Base-by-base conservation (phyloP, 495 filamentous ascomycete genomes). In the Lindgomyces ingoldianus region DNA sequence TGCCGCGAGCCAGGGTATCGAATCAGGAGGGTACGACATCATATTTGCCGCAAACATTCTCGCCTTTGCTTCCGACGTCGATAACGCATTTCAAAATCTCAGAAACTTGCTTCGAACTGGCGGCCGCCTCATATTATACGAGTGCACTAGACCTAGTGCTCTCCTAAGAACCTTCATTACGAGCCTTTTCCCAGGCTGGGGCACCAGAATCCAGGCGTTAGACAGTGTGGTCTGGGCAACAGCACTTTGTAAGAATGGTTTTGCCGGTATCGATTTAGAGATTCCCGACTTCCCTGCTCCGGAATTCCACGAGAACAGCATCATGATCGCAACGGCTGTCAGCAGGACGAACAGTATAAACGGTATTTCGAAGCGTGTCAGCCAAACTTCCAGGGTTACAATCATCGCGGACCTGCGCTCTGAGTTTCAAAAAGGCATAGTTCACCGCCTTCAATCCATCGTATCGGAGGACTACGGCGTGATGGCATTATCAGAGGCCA, bases 11-110 rank as follows among this genome's bases (percentile, higher is more conserved):
- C 69, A 71, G 52, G 69, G 65, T 4, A 65, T 69, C 41, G 26
- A 64, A 25, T 1, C 18, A 4, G 45, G 39, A 10, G 21, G n/a
- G 10, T 71, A 62, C 41, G 69, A 71, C 48, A 8, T 71, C 19
- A 39, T 71, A 0, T 29, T 69, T 52, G 69, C 61, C 8, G 26
- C 46, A 21, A 62, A 71, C 39, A 62, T 71, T n/a, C 33, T 68
- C 1, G 61, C 64, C 29, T 60, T 59, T 1, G 67, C 65, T 10
- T 10, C 16, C 12, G 39, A 60, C 27, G 36, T 72, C 1, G 21
- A 18, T 26, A 10, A 14, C 19, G 60, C 61, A 0, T 26, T 72
- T 1, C 18, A 10, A 0, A 59, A 72, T 33, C 12, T 57, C 2
- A 33, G 61, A 2, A 66, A 55, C 10, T 21, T 66, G 21, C 61